These are phyloP conservation scores for Metschnikowia lunata DNA, from an alignment of 805 yeast species.

Conservation along the genomic window DNA sequence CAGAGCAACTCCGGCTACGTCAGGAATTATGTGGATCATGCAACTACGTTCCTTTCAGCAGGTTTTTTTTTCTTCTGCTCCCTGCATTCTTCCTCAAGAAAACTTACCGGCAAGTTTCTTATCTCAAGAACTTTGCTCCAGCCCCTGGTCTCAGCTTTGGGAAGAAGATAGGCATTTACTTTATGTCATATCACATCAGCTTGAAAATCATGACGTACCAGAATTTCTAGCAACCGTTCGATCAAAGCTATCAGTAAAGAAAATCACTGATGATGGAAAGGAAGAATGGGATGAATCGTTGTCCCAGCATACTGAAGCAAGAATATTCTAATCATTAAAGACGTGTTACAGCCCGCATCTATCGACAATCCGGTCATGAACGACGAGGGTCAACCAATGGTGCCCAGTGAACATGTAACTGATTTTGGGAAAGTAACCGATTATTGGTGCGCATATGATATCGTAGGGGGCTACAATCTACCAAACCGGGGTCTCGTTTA, in stretches of 20 bases:
- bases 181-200: constrained; percentile 33
- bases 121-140: constrained; percentile 32
- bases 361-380: constrained; percentile 14
- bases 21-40: constrained; percentile 27
- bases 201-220: constrained; percentile 25
- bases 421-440: constrained; percentile 15
- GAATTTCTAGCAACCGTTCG: constrained; percentile 16
- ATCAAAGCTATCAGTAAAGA: constrained; percentile 13
- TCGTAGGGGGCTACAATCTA: constrained; percentile 24
- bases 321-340: constrained; percentile 23
- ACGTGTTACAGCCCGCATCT: constrained; percentile 24
- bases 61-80: constrained; percentile 22
- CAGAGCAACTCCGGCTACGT: constrained; percentile 34
- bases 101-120: constrained; percentile 20
- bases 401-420: constrained; percentile 23
- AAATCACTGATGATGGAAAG: constrained; percentile 4
- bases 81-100: constrained; percentile 26
- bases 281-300: constrained; percentile 8
- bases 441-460: constrained; percentile 34
- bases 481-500: constrained; percentile 19
- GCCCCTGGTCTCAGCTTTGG: constrained; percentile 36
- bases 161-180: constrained; percentile 22
- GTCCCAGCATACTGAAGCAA: constrained; percentile 2
- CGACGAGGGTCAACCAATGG: constrained; percentile 23
- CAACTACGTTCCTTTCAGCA: constrained; percentile 22